Conservation (phyloP, 2,329 filamentous ascomycete species). For the Pseudocercospora macadamiae region DNA sequence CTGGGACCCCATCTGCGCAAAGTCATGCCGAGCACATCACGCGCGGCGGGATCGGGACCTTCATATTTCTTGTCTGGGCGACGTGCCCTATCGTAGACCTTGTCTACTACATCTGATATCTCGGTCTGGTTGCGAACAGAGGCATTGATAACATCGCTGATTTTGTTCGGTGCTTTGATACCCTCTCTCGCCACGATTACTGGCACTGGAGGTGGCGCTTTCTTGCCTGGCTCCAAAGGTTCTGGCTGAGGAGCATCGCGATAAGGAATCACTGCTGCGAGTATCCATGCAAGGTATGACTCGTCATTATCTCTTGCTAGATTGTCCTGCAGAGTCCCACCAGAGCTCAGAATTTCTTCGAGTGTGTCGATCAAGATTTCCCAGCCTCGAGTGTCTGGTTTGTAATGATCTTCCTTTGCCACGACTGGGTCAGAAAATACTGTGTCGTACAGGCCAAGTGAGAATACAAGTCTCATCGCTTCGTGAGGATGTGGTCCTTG, state of each 20-base stretch:
- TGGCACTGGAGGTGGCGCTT: constrained; percentile 61
- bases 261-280: constrained; percentile 78
- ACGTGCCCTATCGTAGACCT: constrained; percentile 52
- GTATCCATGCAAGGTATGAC: constrained; percentile 73
- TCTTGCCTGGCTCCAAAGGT: constrained; percentile 49
- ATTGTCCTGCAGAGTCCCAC: constrained; percentile 24
- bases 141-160: constrained; percentile 67
- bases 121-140: constrained; percentile 64
- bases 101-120: constrained; percentile 65
- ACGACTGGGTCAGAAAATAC: constrained; percentile 71
- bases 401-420: constrained; percentile 50
- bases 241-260: constrained; percentile 51
- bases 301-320: constrained; percentile 67
- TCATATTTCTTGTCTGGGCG: constrained; percentile 51
- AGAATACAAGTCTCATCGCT: constrained; percentile 67
- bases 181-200: constrained; percentile 72
- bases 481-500: constrained; percentile 68
- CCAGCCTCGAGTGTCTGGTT: constrained; percentile 65
- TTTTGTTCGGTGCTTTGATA: constrained; percentile 76
- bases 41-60: constrained; percentile 45
- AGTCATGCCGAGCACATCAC: constrained; percentile 72
- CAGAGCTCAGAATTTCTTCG: constrained; percentile 50
- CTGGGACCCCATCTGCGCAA: constrained; percentile 72
- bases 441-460: constrained; percentile 68
- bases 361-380: constrained; percentile 66